Percentiles rank a stretch among this genome's conserved stretches.
Conservation (phyloP, 78 protist genomes). For the Monosiga brevicollis region DNA sequence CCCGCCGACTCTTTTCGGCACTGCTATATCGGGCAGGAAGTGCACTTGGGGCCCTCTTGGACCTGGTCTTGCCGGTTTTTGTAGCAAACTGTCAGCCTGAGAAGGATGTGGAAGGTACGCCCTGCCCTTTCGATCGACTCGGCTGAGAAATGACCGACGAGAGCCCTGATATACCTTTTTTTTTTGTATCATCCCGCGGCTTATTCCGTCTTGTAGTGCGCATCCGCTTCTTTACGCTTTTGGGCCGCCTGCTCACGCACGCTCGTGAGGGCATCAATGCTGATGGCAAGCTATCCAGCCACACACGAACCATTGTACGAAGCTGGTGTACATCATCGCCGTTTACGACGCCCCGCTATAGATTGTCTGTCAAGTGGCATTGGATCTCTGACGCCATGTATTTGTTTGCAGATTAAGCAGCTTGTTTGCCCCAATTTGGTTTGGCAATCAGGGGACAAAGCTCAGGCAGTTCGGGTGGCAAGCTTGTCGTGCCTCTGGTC, state of each 20-base stretch:
- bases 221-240: neutral
- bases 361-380: too few species aligned
- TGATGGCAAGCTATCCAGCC: too few species aligned
- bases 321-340: too few species aligned
- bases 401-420: neutral
- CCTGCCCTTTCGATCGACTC: too few species aligned
- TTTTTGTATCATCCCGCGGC: neutral
- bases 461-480: neutral
- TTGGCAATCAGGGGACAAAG: neutral
- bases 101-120: neutral
- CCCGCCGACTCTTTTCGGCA: neutral
- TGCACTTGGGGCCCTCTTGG: neutral
- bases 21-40: neutral
- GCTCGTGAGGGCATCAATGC: neutral
- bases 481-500: neutral
- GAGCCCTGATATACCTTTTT: too few species aligned
- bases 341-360: too few species aligned
- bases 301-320: too few species aligned
- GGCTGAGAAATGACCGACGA: too few species aligned
- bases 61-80: neutral
- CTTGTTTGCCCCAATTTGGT: neutral
- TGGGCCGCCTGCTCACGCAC: neutral
- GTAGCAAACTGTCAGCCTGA: neutral
- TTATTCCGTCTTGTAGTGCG: neutral
- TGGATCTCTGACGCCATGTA: neutral